phyloP scores from a whole-genome alignment of 2,329 filamentous ascomycete species.

The Polychaeton citri region DNA sequence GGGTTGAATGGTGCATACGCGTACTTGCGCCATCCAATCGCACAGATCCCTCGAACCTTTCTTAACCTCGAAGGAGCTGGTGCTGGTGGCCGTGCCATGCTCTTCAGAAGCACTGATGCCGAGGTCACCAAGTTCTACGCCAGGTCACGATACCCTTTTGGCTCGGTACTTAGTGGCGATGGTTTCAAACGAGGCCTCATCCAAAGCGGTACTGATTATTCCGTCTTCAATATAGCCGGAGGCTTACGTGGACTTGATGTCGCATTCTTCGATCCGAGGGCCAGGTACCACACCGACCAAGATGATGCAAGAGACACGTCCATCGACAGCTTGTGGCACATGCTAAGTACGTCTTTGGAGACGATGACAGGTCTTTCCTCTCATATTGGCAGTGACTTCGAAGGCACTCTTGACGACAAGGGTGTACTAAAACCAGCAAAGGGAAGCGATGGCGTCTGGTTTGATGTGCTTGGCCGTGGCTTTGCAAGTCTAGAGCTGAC shows the following conservation, averaged over 20 bases:
- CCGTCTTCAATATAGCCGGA: conserved; percentile 62
- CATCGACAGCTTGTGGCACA: conserved; percentile 70
- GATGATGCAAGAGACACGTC: conserved; percentile 74
- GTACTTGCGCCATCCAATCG: conserved; percentile 70
- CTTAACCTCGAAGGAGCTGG: conserved; percentile 92
- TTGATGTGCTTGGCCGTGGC: conserved; percentile 70
- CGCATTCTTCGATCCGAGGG: conserved; percentile 76
- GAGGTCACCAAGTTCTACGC: conserved; percentile 73
- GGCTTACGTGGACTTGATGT: conserved; percentile 83
- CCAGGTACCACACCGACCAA: conserved; percentile 81
- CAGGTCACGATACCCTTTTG: conserved; percentile 62
- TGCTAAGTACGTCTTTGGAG: conserved; percentile 72
- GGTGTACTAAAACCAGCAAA: conserved; percentile 53
- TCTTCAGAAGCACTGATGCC: conserved; percentile 80
- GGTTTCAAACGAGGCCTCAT: conserved; percentile 70
- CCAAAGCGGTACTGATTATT: conserved; percentile 78
- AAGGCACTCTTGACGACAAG: conserved; percentile 42
- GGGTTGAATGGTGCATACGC: conserved; percentile 75
- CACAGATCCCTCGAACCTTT: conserved; percentile 72
- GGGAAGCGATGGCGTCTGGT: conserved; percentile 62
- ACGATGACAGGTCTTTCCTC: conserved; percentile 60
- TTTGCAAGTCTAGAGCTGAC: conserved; percentile 70
- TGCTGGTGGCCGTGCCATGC: conserved; percentile 71
- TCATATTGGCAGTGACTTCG: conserved; percentile 54
- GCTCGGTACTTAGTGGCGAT: conserved; percentile 68